Conservation (phyloP, 352 stramenopile species). For the Aphanomyces euteiches region DNA sequence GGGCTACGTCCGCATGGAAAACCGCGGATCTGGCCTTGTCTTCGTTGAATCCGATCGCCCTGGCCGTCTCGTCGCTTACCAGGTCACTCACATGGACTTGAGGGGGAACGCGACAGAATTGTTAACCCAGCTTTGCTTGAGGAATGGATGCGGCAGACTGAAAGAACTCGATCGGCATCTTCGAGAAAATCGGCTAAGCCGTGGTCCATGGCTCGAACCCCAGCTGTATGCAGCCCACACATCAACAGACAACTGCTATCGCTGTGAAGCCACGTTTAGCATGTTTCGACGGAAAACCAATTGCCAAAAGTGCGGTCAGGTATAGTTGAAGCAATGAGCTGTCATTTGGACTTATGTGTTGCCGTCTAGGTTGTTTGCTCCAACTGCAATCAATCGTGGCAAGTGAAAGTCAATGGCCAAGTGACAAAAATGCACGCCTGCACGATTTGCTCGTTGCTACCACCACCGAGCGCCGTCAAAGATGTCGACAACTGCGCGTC, state of each 20-base stretch:
- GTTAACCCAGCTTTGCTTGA: neutral
- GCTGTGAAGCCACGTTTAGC: neutral
- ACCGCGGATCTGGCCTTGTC: neutral
- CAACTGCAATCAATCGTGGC: neutral
- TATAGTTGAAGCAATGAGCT: too few relatives aligned
- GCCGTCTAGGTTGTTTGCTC: neutral
- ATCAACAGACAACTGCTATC: neutral
- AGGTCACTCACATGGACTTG: neutral
- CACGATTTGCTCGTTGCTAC: neutral
- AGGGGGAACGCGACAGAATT: neutral
- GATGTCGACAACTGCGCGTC: too few relatives aligned
- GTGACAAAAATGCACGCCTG: neutral
- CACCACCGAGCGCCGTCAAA: too few relatives aligned
- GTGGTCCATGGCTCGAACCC: neutral
- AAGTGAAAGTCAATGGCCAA: neutral
- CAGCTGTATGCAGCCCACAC: neutral
- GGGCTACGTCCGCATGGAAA: neutral
- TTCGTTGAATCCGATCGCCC: neutral
- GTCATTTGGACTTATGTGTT: neutral
- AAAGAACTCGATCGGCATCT: neutral
- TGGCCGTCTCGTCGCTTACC: neutral
- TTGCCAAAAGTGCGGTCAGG: neutral
- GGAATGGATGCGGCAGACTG: neutral
- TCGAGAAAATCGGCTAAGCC: neutral
- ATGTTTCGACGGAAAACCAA: neutral